Evolutionary conservation across 345 rosid species (phyloP), one percentile per base, ranked within the genome.

Genomic region (Populus alba): DNA sequence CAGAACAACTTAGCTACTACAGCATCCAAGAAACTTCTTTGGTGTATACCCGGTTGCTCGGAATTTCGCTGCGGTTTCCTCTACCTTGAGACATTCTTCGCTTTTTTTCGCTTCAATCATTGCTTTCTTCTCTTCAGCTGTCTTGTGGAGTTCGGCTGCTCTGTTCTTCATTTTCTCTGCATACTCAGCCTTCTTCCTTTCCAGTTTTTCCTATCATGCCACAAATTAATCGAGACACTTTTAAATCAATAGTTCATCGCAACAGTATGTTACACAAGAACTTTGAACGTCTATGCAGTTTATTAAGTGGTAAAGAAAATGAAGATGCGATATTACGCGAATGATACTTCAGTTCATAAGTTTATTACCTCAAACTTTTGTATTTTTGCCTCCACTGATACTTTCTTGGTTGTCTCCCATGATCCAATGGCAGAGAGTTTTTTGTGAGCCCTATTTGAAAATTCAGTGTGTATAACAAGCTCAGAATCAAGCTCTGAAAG

Each of bases 391-490:
- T 94, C 97, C 12, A 82, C 86, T 8, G 29, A 66, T 73, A 90
- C 91, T 78, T 70, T 92, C 87, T 89, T 85, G 71, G 82, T 86
- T 72, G 78, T 89, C 80, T 94, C 97, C 97, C 97, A 89, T 23
- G 86, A 72, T 75, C 81, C 92, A 63, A 85, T 74, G 1, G 86
- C 82, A 47, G 89, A 84, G 22, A 88, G 73, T 82, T 85, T 88
- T 81, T 85, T 91, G 72, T 87, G 81, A 39, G 94, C 89, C 83
- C 98, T 94, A 80, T 38, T 74, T 68, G 16, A 79, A 78, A 79
- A 4, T 72, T 41, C 49, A 77, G 7, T 22, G 7, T 29, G n/a
- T 6, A 6, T 23, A 29, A 35, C 18, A 22, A 16, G 33, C 43
- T 38, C 29, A 38, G 13, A 70, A 41, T 0, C 17, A n/a, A 70